A percentile compares a stretch with the other conserved stretches of the same genome.
phyloP scores from a whole-genome alignment of 225 moss, liverwort and hornwort genomes.

The Climacium dendroides region DNA sequence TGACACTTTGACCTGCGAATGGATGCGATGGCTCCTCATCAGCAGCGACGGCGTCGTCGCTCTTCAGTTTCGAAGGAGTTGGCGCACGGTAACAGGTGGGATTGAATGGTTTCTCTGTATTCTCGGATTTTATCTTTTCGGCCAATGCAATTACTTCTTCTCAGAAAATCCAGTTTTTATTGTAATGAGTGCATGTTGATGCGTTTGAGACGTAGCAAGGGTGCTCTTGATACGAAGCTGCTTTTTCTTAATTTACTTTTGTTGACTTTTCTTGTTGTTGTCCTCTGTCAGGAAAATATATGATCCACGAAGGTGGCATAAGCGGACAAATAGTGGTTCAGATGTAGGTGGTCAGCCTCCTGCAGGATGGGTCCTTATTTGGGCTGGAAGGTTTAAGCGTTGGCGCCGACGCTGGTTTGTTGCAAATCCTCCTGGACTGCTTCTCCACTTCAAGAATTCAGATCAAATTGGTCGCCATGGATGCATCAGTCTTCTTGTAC shows the following conservation, averaged over 20 bases:
- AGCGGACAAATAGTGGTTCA: constrained; percentile 34
- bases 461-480: constrained; percentile 97
- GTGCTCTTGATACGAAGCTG: not conserved
- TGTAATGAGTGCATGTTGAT: not conserved
- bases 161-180: not conserved
- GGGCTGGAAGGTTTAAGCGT: constrained; percentile 98
- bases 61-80: constrained; percentile 41
- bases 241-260: not conserved
- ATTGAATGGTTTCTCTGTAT: not conserved
- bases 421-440: constrained; percentile 93
- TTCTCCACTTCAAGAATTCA: constrained; percentile 84
- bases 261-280: not conserved
- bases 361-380: constrained; percentile 95
- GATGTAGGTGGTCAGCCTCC: constrained; percentile 78
- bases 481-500: constrained; percentile 81
- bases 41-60: constrained; percentile 68
- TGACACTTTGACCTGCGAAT: constrained; percentile 7
- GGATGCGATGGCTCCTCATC: constrained; percentile 73
- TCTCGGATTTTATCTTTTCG: not conserved
- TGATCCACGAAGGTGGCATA: constrained; percentile 95
- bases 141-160: not conserved
- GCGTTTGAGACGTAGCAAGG: not conserved
- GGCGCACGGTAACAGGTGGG: constrained; percentile 37
- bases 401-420: constrained; percentile 99
- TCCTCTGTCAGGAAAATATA: constrained; percentile 52